phyloP scores from a whole-genome alignment of 148 eudicot species.

The Simmondsia chinensis region DNA sequence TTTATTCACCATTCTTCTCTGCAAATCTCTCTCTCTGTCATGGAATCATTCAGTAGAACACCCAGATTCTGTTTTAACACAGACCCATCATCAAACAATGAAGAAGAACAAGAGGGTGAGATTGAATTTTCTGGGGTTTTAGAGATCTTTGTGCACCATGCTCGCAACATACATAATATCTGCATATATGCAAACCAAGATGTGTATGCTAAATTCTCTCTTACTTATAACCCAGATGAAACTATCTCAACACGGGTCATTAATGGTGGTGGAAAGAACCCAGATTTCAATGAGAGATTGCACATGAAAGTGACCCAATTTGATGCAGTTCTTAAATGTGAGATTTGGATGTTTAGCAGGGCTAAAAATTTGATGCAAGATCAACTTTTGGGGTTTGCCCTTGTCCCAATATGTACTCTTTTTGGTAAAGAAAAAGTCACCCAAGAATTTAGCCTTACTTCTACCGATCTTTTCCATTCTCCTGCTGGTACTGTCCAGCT shows the following conservation, averaged over 20 bases:
- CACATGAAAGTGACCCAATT: conserved; percentile 34
- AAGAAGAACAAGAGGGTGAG: conserved; percentile 20
- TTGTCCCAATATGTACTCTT: conserved; percentile 51
- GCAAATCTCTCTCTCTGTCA: conserved; percentile 1
- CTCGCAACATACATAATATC: conserved; percentile 78
- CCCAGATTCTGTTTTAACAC: conserved; percentile 31
- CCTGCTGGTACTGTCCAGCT: conserved; percentile 75
- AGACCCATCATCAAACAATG: conserved; percentile 13
- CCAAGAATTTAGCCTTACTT: conserved; percentile 52
- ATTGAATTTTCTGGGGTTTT: conserved; percentile 38
- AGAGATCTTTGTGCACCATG: conserved; percentile 63
- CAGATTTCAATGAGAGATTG: conserved; percentile 51
- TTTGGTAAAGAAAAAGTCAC: conserved; percentile 34
- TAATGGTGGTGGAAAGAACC: conserved; percentile 70
- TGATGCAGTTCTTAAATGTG: conserved; percentile 63
- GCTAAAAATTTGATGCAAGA: conserved; percentile 53
- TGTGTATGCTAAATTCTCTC: conserved; percentile 78
- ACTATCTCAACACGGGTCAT: conserved; percentile 44
- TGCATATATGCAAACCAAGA: conserved; percentile 85
- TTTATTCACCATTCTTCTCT: no score
- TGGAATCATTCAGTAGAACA: conserved; percentile 37
- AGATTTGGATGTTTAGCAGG: conserved; percentile 81
- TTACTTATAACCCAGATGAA: conserved; percentile 71
- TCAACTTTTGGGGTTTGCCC: conserved; percentile 69
- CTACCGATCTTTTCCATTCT: conserved; percentile 76